phyloP scores from a whole-genome alignment of 129 eudicot species.

The Tagetes erecta region DNA sequence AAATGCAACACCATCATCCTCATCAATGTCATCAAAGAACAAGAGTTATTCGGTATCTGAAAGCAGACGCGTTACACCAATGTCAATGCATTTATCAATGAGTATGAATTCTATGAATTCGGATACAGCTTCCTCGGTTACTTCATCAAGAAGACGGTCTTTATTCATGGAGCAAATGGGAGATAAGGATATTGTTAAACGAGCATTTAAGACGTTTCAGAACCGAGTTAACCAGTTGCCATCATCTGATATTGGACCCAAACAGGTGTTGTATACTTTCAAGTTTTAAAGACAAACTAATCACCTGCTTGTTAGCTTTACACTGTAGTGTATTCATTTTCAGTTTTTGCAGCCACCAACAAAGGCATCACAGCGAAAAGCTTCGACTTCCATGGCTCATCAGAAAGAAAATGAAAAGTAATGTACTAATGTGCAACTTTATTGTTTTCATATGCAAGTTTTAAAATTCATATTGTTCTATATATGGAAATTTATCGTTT shows the following conservation, averaged over 20 bases:
- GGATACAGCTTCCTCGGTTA: slow-evolving; percentile 45
- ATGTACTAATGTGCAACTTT: background rate
- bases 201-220: slow-evolving; percentile 86
- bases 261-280: slow-evolving; percentile 43
- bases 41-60: slow-evolving; percentile 40
- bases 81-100: slow-evolving; percentile 73
- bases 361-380: slow-evolving; percentile 45
- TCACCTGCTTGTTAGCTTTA: background rate
- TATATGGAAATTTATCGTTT: background rate
- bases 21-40: slow-evolving; percentile 44
- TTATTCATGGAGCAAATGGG: slow-evolving; percentile 95
- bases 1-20: slow-evolving; percentile 36
- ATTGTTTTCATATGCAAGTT: background rate
- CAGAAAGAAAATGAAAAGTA: slow-evolving; percentile 72
- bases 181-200: slow-evolving; percentile 85
- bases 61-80: slow-evolving; percentile 47
- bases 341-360: slow-evolving; percentile 41
- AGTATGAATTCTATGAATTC: slow-evolving; percentile 53
- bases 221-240: slow-evolving; percentile 51
- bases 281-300: slow-evolving; percentile 4
- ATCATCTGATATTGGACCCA: slow-evolving; percentile 37
- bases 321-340: background rate
- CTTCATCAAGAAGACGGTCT: slow-evolving; percentile 57
- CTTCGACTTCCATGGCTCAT: slow-evolving; percentile 40
- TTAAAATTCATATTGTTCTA: background rate